Evolutionary conservation across 2,329 filamentous ascomycete genomes (phyloP).

Genomic region (Kalaharituber pfeilii): DNA sequence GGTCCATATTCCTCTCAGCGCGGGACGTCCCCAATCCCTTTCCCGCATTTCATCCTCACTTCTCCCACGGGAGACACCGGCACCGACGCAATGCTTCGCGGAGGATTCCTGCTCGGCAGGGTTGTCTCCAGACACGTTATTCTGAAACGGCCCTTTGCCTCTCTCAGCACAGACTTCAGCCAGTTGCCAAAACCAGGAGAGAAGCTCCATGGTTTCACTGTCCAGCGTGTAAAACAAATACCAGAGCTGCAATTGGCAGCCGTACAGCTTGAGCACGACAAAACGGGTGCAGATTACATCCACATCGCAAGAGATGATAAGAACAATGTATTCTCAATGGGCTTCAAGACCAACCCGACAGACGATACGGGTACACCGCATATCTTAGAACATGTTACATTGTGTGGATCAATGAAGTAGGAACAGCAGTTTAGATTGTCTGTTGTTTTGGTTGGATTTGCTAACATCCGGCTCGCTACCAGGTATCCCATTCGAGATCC

Average conservation of each 20-base stretch:
- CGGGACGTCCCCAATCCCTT: no score
- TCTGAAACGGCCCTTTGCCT: background rate
- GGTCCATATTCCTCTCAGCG: no score
- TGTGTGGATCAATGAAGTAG: slow-evolving; percentile 88
- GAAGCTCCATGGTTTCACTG: slow-evolving; percentile 68
- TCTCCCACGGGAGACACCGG: no score
- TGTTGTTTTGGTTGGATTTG: background rate
- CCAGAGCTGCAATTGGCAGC: slow-evolving; percentile 88
- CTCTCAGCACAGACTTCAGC: background rate
- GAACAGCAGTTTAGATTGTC: slow-evolving; percentile 14
- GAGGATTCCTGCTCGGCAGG: slow-evolving; percentile 1
- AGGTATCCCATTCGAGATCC: slow-evolving; percentile 95
- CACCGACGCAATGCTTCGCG: background rate
- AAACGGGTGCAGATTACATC: slow-evolving; percentile 87
- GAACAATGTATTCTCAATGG: slow-evolving; percentile 99
- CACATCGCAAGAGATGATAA: slow-evolving; percentile 88
- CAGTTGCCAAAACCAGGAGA: slow-evolving; percentile 61
- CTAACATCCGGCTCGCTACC: slow-evolving; percentile 10
- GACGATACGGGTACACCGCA: slow-evolving; percentile 93
- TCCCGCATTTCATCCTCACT: no score
- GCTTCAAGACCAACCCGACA: slow-evolving; percentile 96
- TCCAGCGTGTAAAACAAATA: slow-evolving; percentile 68
- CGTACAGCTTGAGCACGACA: slow-evolving; percentile 77
- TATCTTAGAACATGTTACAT: slow-evolving; percentile 90
- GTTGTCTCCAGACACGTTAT: slow-evolving; percentile 7